These are phyloP conservation scores for Akanthomyces uredinophilus DNA, from an alignment of 2,329 filamentous ascomycete genomes.

Conservation along the genomic window DNA sequence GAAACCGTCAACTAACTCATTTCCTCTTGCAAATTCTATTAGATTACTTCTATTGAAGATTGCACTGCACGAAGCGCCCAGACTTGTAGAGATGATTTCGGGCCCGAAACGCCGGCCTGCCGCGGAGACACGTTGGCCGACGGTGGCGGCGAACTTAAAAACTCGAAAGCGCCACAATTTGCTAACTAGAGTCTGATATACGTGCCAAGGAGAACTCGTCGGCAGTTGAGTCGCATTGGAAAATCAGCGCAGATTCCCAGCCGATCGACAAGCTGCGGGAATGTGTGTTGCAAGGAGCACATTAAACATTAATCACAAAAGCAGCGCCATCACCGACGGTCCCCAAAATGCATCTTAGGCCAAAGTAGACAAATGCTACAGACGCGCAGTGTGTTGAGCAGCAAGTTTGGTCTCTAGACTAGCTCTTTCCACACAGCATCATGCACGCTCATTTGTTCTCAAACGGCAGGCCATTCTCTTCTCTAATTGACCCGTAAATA, in stretches of 20 bases:
- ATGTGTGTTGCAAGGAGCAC: background rate
- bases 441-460: background rate
- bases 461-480: conserved; percentile 1
- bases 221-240: background rate
- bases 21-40: background rate
- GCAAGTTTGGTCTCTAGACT: no score
- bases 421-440: background rate
- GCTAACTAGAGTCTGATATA: background rate
- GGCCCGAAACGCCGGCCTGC: background rate
- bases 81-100: background rate
- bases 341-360: no score
- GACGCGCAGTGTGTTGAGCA: no score
- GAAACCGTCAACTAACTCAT: no score
- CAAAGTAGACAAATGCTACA: no score
- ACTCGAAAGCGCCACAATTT: background rate
- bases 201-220: background rate
- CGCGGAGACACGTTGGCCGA: background rate
- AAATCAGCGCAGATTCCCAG: no score
- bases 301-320: no score
- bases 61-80: background rate
- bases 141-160: background rate
- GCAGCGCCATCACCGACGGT: no score
- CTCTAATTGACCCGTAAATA: conserved; percentile 1
- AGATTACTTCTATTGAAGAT: background rate
- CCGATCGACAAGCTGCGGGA: background rate